phyloP scores from a whole-genome alignment of 2,329 filamentous ascomycete genomes.

The Fusarium piperis region DNA sequence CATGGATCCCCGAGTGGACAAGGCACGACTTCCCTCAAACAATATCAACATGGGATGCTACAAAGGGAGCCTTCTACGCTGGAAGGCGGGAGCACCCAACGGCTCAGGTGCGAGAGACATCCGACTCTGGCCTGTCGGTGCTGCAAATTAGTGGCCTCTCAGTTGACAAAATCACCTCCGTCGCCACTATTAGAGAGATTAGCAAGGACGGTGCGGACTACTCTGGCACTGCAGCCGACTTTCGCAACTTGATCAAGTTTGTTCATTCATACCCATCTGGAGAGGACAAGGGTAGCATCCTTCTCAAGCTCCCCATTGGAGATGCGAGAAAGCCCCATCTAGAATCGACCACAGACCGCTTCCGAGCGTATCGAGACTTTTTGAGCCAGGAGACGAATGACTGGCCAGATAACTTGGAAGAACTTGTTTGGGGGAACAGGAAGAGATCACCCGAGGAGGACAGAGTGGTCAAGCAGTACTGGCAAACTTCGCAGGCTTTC shows the following conservation, averaged over 20 bases:
- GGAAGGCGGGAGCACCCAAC: background rate
- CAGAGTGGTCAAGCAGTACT: background rate
- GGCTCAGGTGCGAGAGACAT: no score
- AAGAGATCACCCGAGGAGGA: background rate
- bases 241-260: background rate
- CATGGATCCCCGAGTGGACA: background rate
- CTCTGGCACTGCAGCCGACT: accelerated
- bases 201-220: no score
- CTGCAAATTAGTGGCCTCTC: background rate
- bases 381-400: background rate
- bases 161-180: background rate
- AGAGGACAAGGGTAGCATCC: background rate
- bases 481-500: background rate
- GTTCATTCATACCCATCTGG: background rate
- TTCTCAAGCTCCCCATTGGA: background rate
- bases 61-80: background rate
- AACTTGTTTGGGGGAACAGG: background rate
- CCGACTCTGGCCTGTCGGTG: accelerated
- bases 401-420: accelerated
- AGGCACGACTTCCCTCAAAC: background rate
- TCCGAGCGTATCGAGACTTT: background rate
- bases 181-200: background rate
- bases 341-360: background rate
- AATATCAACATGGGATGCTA: background rate
- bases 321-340: background rate